Conservation (phyloP, 306 rosid species). For the Quercus aquifolioides region DNA sequence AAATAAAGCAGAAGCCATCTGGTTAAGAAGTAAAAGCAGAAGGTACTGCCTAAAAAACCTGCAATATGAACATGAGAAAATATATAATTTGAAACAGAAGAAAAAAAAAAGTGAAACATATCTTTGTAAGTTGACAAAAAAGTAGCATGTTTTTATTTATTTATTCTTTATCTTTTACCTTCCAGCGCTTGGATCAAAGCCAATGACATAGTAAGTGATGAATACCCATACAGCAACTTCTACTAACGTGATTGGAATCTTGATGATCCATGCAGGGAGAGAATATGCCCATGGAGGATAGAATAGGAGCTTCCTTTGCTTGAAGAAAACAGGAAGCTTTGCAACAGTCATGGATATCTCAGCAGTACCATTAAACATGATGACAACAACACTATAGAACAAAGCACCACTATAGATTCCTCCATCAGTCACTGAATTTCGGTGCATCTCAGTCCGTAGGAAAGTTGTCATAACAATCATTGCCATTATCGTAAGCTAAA, state of each 20-base stretch:
- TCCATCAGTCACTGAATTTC: slow-evolving; percentile 44
- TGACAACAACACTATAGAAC: slow-evolving; percentile 30
- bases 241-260: slow-evolving; percentile 32
- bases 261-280: slow-evolving; percentile 53
- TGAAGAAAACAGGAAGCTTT: slow-evolving; percentile 60
- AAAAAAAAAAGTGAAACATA: not conserved
- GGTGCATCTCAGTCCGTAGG: slow-evolving; percentile 69
- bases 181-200: slow-evolving; percentile 49
- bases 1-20: slow-evolving; percentile 50
- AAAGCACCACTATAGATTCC: slow-evolving; percentile 44
- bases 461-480: slow-evolving; percentile 52
- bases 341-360: slow-evolving; percentile 48
- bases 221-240: slow-evolving; percentile 57
- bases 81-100: not conserved
- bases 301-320: slow-evolving; percentile 57
- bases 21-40: slow-evolving; percentile 32
- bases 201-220: slow-evolving; percentile 50
- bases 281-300: slow-evolving; percentile 67
- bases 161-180: slow-evolving; percentile 31
- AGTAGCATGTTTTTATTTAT: not conserved
- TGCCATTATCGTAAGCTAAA: slow-evolving; percentile 46
- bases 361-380: slow-evolving; percentile 51
- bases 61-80: slow-evolving; percentile 5
- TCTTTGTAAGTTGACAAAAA: not conserved
- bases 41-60: slow-evolving; percentile 45